Evolutionary conservation across 257 asterid genomes (phyloP).

Genomic region (Solanum okadae): DNA sequence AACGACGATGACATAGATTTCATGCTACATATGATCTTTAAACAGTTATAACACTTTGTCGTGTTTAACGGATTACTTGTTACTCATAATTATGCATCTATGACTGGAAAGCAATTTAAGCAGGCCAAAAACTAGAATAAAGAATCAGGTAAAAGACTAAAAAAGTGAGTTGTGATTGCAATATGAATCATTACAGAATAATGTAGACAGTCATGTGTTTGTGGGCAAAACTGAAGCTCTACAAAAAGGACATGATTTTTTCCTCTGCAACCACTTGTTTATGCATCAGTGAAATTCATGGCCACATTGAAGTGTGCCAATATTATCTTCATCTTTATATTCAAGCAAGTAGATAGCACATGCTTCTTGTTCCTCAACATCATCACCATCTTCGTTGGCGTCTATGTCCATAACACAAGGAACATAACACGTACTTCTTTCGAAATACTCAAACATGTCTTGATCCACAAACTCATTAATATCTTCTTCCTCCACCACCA

Average conservation of each 20-base stretch:
- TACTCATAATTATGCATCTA: not conserved
- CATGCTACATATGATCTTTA: not conserved
- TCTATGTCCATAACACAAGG: not conserved
- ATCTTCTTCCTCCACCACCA: not conserved
- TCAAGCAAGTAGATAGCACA: not conserved
- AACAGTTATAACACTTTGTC: not conserved
- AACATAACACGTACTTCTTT: not conserved
- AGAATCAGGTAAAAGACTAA: not conserved
- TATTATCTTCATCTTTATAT: not conserved
- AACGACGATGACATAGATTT: not conserved
- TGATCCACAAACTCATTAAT: not conserved
- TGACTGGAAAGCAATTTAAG: not conserved
- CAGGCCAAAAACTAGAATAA: not conserved
- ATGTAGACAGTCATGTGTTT: not conserved
- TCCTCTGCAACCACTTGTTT: not conserved
- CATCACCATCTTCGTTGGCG: not conserved
- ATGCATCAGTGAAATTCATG: not conserved
- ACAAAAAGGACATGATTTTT: not conserved
- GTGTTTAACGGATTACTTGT: not conserved
- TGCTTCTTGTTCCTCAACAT: not conserved
- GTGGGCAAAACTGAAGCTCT: not conserved
- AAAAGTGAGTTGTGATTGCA: not conserved
- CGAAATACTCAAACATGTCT: not conserved
- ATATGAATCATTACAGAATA: not conserved
- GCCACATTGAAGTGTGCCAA: not conserved